Conservation (phyloP, 495 filamentous ascomycete genomes). For the Penicillium silybi region DNA sequence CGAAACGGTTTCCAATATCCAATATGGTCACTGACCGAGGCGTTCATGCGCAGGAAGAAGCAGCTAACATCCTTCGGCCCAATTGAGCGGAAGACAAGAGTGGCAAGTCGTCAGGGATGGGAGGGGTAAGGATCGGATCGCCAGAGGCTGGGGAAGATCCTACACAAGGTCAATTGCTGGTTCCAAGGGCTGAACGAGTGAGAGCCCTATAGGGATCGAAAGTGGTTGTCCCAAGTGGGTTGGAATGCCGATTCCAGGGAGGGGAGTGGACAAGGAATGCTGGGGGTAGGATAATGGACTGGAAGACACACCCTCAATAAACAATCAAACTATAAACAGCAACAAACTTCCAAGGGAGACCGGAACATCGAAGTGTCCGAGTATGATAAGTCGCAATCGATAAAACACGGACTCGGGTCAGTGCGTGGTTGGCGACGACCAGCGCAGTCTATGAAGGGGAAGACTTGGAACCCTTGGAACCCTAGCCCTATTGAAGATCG, state of each 20-base stretch:
- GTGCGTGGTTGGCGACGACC: conserved; percentile 10
- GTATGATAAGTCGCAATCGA: conserved; percentile 22
- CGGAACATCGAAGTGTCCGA: conserved; percentile 15
- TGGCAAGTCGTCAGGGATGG: conserved; percentile 11
- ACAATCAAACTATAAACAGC: conserved; percentile 29
- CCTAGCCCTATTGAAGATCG: conserved; percentile 20
- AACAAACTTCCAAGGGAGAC: conserved; percentile 19
- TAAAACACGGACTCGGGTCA: conserved; percentile 7
- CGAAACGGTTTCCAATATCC: conserved; percentile 11
- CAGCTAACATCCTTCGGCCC: conserved; percentile 33
- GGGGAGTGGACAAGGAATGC: conserved; percentile 28
- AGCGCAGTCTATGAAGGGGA: conserved; percentile 14
- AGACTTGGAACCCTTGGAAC: conserved; percentile 1
- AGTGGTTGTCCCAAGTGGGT: conserved; percentile 2
- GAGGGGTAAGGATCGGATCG: conserved; percentile 18
- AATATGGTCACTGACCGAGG: conserved; percentile 32
- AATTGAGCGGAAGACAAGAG: conserved; percentile 7
- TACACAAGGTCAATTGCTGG: conserved; percentile 29
- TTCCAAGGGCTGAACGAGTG: conserved; percentile 7
- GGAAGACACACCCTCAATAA: conserved; percentile 11
- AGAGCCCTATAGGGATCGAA: conserved; percentile 11
- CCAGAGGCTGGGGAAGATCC: conserved; percentile 26
- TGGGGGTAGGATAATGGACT: conserved; percentile 16
- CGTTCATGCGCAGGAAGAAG: conserved; percentile 25
- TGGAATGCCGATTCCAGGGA: conserved; percentile 33